Conservation (phyloP, 345 rosid species). For the Moringa oleifera region DNA sequence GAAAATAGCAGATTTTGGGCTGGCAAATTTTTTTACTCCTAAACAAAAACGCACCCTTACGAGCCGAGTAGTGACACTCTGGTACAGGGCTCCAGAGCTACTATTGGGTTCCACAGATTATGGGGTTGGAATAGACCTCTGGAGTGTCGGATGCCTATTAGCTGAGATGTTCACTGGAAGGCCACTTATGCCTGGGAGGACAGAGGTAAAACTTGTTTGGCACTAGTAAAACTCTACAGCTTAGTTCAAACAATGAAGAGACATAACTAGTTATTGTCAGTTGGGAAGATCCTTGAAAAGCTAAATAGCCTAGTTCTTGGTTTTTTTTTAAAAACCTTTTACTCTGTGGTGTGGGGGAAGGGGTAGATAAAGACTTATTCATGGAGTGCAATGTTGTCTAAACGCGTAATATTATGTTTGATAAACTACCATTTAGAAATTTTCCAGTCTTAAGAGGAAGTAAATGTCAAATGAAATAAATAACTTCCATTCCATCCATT, state of each 20-base stretch:
- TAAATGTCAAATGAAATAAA: background rate
- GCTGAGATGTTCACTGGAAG: conserved; percentile 76
- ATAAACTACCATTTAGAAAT: no score
- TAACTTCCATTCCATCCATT: background rate
- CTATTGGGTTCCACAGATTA: conserved; percentile 71
- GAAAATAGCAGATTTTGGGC: conserved; percentile 86
- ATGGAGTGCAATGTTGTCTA: no score
- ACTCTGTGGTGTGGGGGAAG: no score
- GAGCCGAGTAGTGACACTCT: conserved; percentile 80
- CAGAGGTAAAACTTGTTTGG: conserved; percentile 45
- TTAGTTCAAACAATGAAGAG: background rate
- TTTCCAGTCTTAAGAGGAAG: background rate
- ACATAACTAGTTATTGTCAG: background rate
- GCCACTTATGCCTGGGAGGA: conserved; percentile 87
- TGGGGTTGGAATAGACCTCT: conserved; percentile 80
- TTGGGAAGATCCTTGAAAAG: background rate
- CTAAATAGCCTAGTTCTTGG: no score
- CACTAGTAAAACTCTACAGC: background rate
- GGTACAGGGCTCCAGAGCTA: conserved; percentile 92
- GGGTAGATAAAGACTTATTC: no score
- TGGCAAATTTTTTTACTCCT: conserved; percentile 51
- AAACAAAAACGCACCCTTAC: conserved; percentile 57
- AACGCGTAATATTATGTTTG: no score
- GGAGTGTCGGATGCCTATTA: conserved; percentile 86
- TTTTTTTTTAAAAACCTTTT: no score